Conservation (phyloP, 2,329 filamentous ascomycete species). For the Fusarium sp. region DNA sequence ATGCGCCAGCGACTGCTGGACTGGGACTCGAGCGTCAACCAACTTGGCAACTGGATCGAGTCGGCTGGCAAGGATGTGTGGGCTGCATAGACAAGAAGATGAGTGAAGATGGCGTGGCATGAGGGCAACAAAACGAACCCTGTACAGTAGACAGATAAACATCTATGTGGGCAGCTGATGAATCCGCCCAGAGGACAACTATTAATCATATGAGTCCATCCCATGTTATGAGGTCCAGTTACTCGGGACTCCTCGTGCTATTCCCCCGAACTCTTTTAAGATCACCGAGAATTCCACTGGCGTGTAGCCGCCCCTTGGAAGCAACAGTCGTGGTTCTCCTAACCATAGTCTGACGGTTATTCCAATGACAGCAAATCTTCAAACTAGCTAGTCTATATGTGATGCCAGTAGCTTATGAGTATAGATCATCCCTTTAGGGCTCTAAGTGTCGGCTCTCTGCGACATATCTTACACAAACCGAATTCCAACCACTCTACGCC, state of each 20-base stretch:
- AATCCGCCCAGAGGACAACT: slow-evolving; percentile 35
- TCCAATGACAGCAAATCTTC: background rate
- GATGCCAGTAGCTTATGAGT: background rate
- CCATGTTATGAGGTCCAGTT: slow-evolving; percentile 1
- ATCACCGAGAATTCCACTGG: background rate
- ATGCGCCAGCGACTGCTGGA: slow-evolving; percentile 91
- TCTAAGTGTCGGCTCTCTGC: background rate
- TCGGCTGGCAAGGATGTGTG: slow-evolving; percentile 93
- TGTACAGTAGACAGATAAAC: slow-evolving; percentile 46
- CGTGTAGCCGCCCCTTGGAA: background rate
- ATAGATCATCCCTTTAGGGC: background rate
- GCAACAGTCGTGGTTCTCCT: background rate
- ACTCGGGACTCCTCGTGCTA: background rate
- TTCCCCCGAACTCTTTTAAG: background rate
- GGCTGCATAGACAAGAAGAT: slow-evolving; percentile 73
- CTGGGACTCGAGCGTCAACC: slow-evolving; percentile 96
- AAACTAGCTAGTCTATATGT: background rate
- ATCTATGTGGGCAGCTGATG: slow-evolving; percentile 37
- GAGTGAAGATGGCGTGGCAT: slow-evolving; percentile 8
- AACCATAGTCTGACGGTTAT: background rate
- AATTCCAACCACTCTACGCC: slow-evolving; percentile 12
- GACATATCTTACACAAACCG: background rate
- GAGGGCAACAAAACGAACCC: slow-evolving; percentile 31
- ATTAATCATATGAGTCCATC: slow-evolving; percentile 35
- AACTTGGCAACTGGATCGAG: slow-evolving; percentile 97